Conservation (phyloP, 2,329 filamentous ascomycete species). For the Aspergillus sp. region DNA sequence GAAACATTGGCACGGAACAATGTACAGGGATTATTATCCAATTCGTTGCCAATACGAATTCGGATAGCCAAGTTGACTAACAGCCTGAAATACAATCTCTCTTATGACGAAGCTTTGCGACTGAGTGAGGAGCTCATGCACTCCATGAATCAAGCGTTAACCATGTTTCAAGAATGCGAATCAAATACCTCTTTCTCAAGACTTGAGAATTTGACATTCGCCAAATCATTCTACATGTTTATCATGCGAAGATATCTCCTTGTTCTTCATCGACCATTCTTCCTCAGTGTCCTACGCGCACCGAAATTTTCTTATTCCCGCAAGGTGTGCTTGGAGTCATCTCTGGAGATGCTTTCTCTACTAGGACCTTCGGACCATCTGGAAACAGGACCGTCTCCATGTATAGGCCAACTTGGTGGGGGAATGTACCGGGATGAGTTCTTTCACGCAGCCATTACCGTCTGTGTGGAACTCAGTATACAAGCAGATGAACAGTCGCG, state of each 20-base stretch:
- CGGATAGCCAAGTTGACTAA: conserved; percentile 27
- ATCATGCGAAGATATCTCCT: conserved; percentile 53
- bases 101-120: conserved; percentile 28
- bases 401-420: conserved; percentile 20
- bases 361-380: conserved; percentile 21
- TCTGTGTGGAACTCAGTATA: conserved; percentile 28
- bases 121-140: conserved; percentile 24
- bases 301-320: conserved; percentile 34
- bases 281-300: conserved; percentile 25
- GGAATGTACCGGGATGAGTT: conserved; percentile 33
- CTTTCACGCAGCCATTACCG: conserved; percentile 26
- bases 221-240: conserved; percentile 43
- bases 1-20: conserved; percentile 19
- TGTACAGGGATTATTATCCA: conserved; percentile 23
- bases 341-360: conserved; percentile 30
- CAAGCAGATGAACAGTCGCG: conserved; percentile 21
- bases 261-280: conserved; percentile 46
- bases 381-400: too few relatives aligned
- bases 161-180: conserved; percentile 17
- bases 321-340: conserved; percentile 31
- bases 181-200: conserved; percentile 3
- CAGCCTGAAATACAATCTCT: conserved; percentile 21
- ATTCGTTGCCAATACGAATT: conserved; percentile 23
- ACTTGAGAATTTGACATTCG: conserved; percentile 17
- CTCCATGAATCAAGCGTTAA: conserved; percentile 16